Conservation (phyloP, 1,284 basidiomycete genomes). For the Trichosporon sp. region DNA sequence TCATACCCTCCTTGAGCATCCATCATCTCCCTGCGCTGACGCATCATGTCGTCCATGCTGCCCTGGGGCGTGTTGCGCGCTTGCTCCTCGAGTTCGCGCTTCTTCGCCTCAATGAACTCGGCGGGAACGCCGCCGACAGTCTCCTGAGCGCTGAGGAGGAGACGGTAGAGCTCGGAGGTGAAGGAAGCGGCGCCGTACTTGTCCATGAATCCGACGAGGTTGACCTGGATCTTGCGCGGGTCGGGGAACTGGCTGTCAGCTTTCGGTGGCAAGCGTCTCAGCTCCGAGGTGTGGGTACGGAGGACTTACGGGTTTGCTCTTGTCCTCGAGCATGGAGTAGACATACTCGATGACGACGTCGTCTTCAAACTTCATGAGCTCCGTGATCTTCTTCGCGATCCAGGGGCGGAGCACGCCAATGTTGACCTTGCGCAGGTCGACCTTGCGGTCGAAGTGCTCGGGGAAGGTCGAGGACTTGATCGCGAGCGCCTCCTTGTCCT, state of each 20-base stretch:
- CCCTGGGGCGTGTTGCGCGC: constrained; percentile 60
- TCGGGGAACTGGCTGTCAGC: constrained; percentile 70
- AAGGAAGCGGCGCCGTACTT: constrained; percentile 70
- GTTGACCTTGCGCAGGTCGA: constrained; percentile 95
- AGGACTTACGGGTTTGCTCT: constrained; percentile 70
- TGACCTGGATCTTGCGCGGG: constrained; percentile 92
- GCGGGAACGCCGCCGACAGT: constrained; percentile 87
- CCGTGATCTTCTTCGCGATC: constrained; percentile 87
- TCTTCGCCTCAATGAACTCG: constrained; percentile 93
- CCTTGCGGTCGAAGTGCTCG: constrained; percentile 84
- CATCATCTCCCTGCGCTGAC: constrained; percentile 28
- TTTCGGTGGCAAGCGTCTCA: not conserved
- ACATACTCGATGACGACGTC: constrained; percentile 97
- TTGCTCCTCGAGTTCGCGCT: constrained; percentile 82
- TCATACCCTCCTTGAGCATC: constrained; percentile 21
- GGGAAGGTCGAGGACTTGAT: constrained; percentile 90
- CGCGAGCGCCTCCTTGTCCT: constrained; percentile 89
- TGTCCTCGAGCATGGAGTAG: constrained; percentile 86
- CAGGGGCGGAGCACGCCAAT: constrained; percentile 73
- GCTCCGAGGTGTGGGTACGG: not conserved
- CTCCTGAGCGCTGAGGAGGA: constrained; percentile 85
- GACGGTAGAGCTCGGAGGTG: constrained; percentile 84
- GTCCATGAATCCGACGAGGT: constrained; percentile 84
- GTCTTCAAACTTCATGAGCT: constrained; percentile 91
- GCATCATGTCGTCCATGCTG: constrained; percentile 30